Base-by-base conservation (phyloP, 2,329 filamentous ascomycete species). In the Neonectria coccinea region DNA sequence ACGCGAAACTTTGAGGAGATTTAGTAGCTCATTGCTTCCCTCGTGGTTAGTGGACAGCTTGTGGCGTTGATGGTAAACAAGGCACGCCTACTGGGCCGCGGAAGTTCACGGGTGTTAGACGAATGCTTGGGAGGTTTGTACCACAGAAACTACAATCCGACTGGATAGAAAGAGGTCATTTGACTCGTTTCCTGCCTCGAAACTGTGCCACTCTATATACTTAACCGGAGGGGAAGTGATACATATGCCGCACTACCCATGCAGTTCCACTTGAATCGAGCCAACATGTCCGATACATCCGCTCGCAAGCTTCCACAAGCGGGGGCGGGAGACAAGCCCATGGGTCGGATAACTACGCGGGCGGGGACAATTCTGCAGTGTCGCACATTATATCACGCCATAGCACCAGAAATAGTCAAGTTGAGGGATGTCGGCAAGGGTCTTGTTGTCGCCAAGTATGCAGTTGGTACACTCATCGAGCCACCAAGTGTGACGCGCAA, bases 361-460 rank as follows among this genome's bases (percentile, higher is more conserved):
- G 45, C 45, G 22, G 45, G 22, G 45, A n/a, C 16, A 2, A 8
- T 27, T 2, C 22, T 48, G 45, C 22, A 48, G 6, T 5, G 12
- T 10, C 14, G 12, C 22, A 27, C 22, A 27, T n/a, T 48, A 6
- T n/a, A 48, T 48, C 45, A 48, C 22, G 45, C 45, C 22, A 48
- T 48, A 7, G 20, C 5, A 16, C 44, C 11, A 8, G 6, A n/a
- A 16, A 12, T 27, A 22, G 22, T 16, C 22, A 47, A 47, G 20
- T 47, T 27, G 25, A 25, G 45, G n/a, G 12, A n/a, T n/a, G 45
- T 16, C 5, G 14, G 45, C 45, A 29, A 48, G 45, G 45, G 14
- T n/a, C 45, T 7, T 48, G 45, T 14, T 48, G 45, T 48, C 22
- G 45, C 45, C 45, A 48, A 48, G 45, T 8, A 42, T 42, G 39